A percentile compares a stretch with the other conserved stretches of the same genome.
Evolutionary conservation across 208 protist species (phyloP).

Genomic region (Balamuthia mandrillaris): DNA sequence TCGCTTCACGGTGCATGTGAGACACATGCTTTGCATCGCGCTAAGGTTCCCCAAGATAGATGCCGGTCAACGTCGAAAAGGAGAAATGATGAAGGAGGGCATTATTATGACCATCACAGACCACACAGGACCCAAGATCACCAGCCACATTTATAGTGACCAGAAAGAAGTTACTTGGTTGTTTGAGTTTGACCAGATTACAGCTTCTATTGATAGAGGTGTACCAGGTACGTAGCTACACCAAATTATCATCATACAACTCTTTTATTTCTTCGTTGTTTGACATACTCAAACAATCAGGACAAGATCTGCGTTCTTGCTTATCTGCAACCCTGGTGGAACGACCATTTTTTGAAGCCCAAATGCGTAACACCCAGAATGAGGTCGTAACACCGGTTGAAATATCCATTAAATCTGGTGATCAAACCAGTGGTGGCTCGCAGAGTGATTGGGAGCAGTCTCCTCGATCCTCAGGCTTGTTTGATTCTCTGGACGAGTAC

Average conservation of each 20-base stretch:
- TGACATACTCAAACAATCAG: neutral
- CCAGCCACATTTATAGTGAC: slow-evolving; percentile 15
- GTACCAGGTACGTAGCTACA: neutral
- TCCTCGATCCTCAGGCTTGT: too few species aligned
- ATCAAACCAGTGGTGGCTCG: too few species aligned
- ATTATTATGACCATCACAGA: neutral
- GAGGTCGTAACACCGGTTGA: slow-evolving; percentile 21
- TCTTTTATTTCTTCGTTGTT: neutral
- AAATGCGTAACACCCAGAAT: slow-evolving; percentile 35
- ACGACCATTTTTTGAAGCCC: slow-evolving; percentile 15
- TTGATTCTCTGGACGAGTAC: too few species aligned
- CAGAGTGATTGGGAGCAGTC: too few species aligned
- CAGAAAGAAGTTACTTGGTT: slow-evolving; percentile 15
- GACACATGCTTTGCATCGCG: too few species aligned
- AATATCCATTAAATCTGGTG: neutral
- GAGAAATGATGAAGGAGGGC: too few species aligned
- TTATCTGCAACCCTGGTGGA: neutral
- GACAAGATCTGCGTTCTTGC: neutral
- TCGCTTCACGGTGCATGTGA: too few species aligned
- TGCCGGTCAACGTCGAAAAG: neutral
- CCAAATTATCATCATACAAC: neutral
- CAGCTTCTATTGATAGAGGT: neutral
- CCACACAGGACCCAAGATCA: neutral
- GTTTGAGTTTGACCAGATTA: slow-evolving; percentile 21
- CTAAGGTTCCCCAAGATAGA: neutral